These are phyloP conservation scores for Hydrangea macrophylla DNA, from an alignment of 148 eudicot genomes.

Conservation along the genomic window DNA sequence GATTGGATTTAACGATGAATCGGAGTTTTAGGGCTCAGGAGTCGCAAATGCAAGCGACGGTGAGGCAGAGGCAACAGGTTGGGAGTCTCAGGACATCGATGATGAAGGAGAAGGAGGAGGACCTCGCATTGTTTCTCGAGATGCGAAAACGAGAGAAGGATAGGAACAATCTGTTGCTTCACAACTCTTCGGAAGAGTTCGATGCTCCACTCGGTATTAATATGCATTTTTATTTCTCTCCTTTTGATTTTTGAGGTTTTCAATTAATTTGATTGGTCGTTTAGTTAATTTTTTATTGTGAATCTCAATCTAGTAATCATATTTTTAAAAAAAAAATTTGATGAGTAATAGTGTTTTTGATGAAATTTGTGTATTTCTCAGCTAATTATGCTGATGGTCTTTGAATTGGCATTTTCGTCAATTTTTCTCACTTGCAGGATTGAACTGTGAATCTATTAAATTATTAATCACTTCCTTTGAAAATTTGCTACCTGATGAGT, in stretches of 20 bases:
- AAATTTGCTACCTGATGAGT: background rate
- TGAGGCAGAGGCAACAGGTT: conserved; percentile 46
- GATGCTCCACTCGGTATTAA: conserved; percentile 51
- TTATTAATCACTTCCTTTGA: background rate
- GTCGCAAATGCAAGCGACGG: conserved; percentile 55
- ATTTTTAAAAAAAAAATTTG: too few species aligned
- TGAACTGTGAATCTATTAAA: conserved; percentile 2
- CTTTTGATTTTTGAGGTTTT: background rate
- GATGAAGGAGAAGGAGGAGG: conserved; percentile 86
- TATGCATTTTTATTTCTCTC: conserved; percentile 11
- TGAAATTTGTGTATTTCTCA: too few species aligned
- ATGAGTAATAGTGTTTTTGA: too few species aligned
- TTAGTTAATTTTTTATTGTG: background rate
- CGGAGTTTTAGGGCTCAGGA: conserved; percentile 80
- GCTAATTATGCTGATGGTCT: too few species aligned
- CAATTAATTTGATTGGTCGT: background rate
- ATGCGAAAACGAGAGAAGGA: conserved; percentile 90
- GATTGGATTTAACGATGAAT: conserved; percentile 51
- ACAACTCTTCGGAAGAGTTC: conserved; percentile 59
- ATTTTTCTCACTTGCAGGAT: background rate
- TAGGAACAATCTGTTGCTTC: conserved; percentile 60
- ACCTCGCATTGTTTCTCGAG: conserved; percentile 80
- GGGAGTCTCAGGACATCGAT: conserved; percentile 50
- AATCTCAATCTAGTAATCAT: too few species aligned
- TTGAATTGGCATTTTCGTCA: too few species aligned